Percentiles rank a stretch among this genome's conserved stretches.
These are phyloP conservation scores for Trypanosomatidae sp. DNA, from an alignment of 208 protist genomes.

Conservation along the genomic window DNA sequence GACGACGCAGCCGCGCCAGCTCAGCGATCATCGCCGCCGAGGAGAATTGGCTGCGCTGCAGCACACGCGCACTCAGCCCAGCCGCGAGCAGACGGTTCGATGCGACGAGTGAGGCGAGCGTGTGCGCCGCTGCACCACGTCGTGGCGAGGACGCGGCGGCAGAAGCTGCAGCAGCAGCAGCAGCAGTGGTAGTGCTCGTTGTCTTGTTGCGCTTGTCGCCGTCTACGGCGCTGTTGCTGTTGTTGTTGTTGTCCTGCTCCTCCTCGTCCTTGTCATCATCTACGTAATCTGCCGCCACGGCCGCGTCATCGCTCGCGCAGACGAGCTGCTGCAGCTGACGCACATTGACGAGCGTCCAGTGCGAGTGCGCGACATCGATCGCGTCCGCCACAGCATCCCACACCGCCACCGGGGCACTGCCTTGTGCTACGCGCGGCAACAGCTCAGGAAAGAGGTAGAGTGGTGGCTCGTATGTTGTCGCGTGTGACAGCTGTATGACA, in stretches of 20 bases:
- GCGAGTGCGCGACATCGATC: slow-evolving; percentile 56
- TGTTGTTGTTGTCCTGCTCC: not conserved
- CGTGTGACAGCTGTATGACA: slow-evolving; percentile 27
- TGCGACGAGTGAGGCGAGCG: slow-evolving; percentile 50
- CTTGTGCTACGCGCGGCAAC: slow-evolving; percentile 52
- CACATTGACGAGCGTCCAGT: slow-evolving; percentile 47
- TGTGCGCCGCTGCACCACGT: not conserved
- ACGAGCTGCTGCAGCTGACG: slow-evolving; percentile 9
- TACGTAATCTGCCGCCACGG: not conserved
- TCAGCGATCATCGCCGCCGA: slow-evolving; percentile 39
- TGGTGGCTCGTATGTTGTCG: slow-evolving; percentile 69
- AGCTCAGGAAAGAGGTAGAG: slow-evolving; percentile 81
- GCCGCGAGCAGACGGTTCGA: slow-evolving; percentile 37
- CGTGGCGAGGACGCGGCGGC: not conserved
- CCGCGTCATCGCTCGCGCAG: slow-evolving; percentile 1
- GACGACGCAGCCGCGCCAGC: slow-evolving; percentile 20
- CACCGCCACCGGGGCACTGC: slow-evolving; percentile 29
- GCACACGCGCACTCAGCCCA: slow-evolving; percentile 28
- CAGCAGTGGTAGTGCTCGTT: not conserved
- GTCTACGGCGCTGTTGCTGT: slow-evolving; percentile 4
- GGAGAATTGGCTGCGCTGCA: slow-evolving; percentile 47
- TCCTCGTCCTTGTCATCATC: not conserved
- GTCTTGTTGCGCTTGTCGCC: not conserved
- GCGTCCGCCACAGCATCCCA: slow-evolving; percentile 73
- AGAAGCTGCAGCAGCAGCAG: no score